Conservation (phyloP, 345 rosid species). For the Eucalyptus paniculata region DNA sequence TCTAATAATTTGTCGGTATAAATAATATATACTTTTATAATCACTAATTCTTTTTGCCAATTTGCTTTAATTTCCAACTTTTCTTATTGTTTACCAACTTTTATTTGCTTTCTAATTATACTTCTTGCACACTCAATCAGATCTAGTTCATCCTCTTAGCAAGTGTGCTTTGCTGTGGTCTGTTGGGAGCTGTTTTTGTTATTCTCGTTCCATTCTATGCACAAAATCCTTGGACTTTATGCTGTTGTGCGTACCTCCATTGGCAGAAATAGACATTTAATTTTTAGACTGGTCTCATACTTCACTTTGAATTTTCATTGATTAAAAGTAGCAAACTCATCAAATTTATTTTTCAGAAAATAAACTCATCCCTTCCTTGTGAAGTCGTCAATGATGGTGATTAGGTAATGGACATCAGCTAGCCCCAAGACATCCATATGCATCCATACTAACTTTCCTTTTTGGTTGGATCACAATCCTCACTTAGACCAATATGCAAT, state of each 20-base stretch:
- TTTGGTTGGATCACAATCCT: not conserved
- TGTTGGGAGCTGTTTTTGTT: not conserved
- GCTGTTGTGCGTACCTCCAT: not conserved
- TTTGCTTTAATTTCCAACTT: not conserved
- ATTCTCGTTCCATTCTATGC: not conserved
- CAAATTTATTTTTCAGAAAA: not conserved
- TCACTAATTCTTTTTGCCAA: not conserved
- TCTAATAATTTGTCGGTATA: no score
- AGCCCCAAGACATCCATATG: not conserved
- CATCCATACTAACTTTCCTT: not conserved
- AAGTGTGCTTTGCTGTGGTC: not conserved
- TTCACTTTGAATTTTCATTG: not conserved
- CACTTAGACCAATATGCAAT: not conserved
- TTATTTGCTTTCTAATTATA: not conserved
- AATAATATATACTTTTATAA: not conserved
- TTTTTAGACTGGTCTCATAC: not conserved
- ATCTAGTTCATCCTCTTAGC: not conserved
- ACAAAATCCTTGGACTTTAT: not conserved
- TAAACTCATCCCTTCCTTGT: not conserved
- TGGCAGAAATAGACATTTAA: not conserved
- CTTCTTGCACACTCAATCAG: not conserved
- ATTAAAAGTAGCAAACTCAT: not conserved
- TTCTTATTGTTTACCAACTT: not conserved
- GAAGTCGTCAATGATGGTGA: not conserved
- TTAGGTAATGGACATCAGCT: not conserved